Evolutionary conservation across 257 asterid species (phyloP), one percentile per base, ranked within the genome.

Genomic region (Forsythia suspensa): DNA sequence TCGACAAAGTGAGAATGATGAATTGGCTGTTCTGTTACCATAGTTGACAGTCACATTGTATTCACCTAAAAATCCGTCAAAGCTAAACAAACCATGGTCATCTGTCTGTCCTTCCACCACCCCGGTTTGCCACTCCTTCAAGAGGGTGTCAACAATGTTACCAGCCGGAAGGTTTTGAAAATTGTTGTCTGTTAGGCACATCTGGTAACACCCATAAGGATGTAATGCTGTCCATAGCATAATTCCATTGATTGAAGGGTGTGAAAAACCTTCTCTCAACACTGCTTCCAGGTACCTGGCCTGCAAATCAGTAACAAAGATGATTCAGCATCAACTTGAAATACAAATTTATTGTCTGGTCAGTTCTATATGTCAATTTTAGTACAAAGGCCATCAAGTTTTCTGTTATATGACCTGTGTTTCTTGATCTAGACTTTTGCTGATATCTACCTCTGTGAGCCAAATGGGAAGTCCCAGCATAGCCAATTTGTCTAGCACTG

Each of bases 381-480:
- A 6, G 38, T 63, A 63, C 40, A 63, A 63, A 63, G 40, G 40
- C 70, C 21, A 18, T 76, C 21, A 8, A 59, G 21, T 11, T 5
- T 4, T 38, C 59, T 20, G 72, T 11, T 12, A 15, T 57, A 79
- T 83, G 13, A 90, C 94, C 88, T 90, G 96, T n/a, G 80, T 80
- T 77, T 86, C 79, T 40, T 71, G 85, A 79, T 76, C 87, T 41
- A 73, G 52, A 4, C 7, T 72, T 0, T 69, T 75, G 79, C 79
- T 84, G 36, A 88, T 87, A 44, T 92, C 95, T 4, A 88, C 80
- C 80, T 90, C 95, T 0, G 95, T 90, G 57, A 92, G 88, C 95
- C 92, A 92, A 37, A 92, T 89, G 3, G 95, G 94, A 77, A 90
- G 91, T 15, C 61, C 24, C 3, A 90, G 21, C 0, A 82, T 84